Base-by-base conservation (phyloP, 148 eudicot species). In the Spergularia marina region DNA sequence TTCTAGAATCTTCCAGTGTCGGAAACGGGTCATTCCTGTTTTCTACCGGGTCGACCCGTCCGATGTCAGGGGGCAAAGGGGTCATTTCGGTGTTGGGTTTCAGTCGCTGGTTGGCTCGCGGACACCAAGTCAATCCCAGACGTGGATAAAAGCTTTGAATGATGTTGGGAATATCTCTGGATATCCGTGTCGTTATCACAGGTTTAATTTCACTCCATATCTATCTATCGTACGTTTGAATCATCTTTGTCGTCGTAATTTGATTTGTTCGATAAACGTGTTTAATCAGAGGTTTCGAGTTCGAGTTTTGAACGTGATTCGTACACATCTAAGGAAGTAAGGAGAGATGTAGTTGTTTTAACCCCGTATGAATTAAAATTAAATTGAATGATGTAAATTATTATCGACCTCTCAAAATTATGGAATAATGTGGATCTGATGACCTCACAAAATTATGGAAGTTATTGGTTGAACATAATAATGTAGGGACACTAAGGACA, bases 41-140 rank as follows among this genome's bases (percentile, higher is more conserved):
- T 88, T 88, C 75, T 86, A 77, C 58, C 14, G 12, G 30, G 86
- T 88, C 15, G 60, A 83, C 54, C 89, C 91, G 30, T 84, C 89
- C 18, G 57, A 86, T 49, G 85, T 88, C 0, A 70, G 91, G 41
- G 15, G 76, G 49, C 91, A 88, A 40, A 76, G 15, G 54, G 91
- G 88, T 18, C 55, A 70, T 0, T 84, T 88, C 47, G 75, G 78
- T 9, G 17, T 70, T 6, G 78, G 74, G 59, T 84, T 86, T 66
- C 1, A 39, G 68, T 34, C 13, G 14, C 70, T 80, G 64, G 4
- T 62, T 18, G 47, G 72, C 4, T 61, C 70, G n/a, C 18, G 40
- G 0, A 49, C 21, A n/a, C 63, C 61, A 57, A 71, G 56, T 36
- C 54, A 74, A 23, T 21, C 3, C 0, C 30, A 68, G 13, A 82